A percentile compares a stretch with the other conserved stretches of the same genome.
Evolutionary conservation across 2,329 filamentous ascomycete genomes (phyloP).

Genomic region (Didymella lethalis): DNA sequence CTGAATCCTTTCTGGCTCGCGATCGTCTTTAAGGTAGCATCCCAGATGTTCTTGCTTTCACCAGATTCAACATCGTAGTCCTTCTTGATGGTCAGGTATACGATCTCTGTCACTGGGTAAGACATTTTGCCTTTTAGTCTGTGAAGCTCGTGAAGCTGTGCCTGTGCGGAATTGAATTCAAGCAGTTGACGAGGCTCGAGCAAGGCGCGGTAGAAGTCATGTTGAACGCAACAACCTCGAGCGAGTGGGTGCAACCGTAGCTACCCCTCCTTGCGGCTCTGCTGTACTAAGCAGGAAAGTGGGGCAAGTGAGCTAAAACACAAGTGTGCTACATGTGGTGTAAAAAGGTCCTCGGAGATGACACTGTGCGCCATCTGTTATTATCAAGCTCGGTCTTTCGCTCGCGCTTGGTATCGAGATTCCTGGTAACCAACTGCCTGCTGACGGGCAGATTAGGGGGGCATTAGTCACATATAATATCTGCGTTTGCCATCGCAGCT

Average conservation of each 20-base stretch:
- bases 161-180: no score
- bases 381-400: no score
- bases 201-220: not conserved
- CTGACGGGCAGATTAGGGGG: no score
- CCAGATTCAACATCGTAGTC: constrained; percentile 36
- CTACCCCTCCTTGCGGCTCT: constrained; percentile 10
- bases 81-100: constrained; percentile 49
- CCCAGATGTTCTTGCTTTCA: constrained; percentile 42
- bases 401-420: no score
- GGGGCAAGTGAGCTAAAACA: not conserved
- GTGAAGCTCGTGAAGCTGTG: not conserved
- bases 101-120: constrained; percentile 51
- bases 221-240: not conserved
- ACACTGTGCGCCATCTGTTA: no score
- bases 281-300: constrained; percentile 11
- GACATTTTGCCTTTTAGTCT: constrained; percentile 26
- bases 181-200: not conserved
- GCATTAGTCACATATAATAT: no score
- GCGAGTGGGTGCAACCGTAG: not conserved
- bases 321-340: no score
- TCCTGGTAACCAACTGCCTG: no score
- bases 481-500: no score
- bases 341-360: no score
- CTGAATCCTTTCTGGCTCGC: constrained; percentile 49
- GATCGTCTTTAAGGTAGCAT: constrained; percentile 47